A percentile compares a stretch with the other conserved stretches of the same genome.
These are phyloP conservation scores for Gastrolobium bilobum DNA, from an alignment of 306 rosid species.

Conservation along the genomic window DNA sequence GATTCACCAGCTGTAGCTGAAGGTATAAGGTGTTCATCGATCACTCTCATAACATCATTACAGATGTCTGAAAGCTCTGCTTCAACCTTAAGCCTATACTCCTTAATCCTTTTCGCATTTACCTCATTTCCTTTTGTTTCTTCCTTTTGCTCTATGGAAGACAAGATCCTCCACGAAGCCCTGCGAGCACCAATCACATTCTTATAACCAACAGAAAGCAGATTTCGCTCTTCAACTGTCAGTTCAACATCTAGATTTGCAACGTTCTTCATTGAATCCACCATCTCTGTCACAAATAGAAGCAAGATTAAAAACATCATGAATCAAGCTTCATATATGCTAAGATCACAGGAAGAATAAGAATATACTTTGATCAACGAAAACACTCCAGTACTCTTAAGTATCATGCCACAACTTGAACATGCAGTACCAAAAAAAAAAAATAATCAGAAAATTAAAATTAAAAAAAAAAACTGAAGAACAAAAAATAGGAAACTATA, in stretches of 20 bases:
- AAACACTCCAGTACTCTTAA: not conserved
- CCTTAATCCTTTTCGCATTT: slow-evolving; percentile 73
- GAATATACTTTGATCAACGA: not conserved
- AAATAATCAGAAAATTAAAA: not conserved
- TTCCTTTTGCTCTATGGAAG: slow-evolving; percentile 88
- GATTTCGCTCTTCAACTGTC: slow-evolving; percentile 85
- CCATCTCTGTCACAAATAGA: slow-evolving; percentile 74
- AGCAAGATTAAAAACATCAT: slow-evolving; percentile 11
- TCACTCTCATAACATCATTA: slow-evolving; percentile 77
- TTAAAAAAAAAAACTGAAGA: not conserved
- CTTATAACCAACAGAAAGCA: slow-evolving; percentile 89
- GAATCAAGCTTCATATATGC: slow-evolving; percentile 39
- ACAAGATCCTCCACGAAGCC: slow-evolving; percentile 90
- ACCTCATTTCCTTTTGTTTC: slow-evolving; percentile 79
- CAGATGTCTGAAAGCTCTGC: slow-evolving; percentile 76
- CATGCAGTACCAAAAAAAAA: slow-evolving; percentile 40
- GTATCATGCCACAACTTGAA: slow-evolving; percentile 8
- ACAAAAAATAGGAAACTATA: not conserved
- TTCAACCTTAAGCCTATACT: slow-evolving; percentile 84
- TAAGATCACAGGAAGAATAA: not conserved
- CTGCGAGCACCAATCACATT: slow-evolving; percentile 88
- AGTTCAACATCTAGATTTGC: slow-evolving; percentile 86
- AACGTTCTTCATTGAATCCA: slow-evolving; percentile 87
- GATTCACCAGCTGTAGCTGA: slow-evolving; percentile 88
- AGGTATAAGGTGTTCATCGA: slow-evolving; percentile 91